Evolutionary conservation across 2,329 filamentous ascomycete genomes (phyloP).

Genomic region (Xylariomycetidae sp.): DNA sequence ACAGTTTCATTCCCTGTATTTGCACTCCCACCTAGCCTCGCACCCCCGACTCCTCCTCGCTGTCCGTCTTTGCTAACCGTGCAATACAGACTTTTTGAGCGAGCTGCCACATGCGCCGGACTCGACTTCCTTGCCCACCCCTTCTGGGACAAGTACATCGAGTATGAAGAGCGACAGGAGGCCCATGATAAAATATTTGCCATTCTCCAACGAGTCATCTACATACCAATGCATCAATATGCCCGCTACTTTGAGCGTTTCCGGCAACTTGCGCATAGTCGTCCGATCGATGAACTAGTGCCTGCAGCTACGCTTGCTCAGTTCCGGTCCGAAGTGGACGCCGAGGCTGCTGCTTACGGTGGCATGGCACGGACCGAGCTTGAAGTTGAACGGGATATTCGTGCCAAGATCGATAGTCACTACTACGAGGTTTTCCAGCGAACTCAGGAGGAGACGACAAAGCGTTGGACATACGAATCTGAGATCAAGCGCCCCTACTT

Average conservation of each 20-base stretch:
- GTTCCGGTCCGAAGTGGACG: slow-evolving; percentile 68
- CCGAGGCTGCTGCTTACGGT: slow-evolving; percentile 52
- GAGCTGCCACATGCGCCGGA: slow-evolving; percentile 77
- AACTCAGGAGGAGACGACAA: slow-evolving; percentile 83
- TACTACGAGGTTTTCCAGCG: slow-evolving; percentile 76
- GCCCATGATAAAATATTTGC: slow-evolving; percentile 79
- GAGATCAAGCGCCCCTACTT: slow-evolving; percentile 96
- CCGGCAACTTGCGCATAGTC: slow-evolving; percentile 67
- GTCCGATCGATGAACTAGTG: slow-evolving; percentile 69
- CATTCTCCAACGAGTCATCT: slow-evolving; percentile 76
- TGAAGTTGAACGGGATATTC: slow-evolving; percentile 79
- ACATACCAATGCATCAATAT: slow-evolving; percentile 94
- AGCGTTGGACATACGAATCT: slow-evolving; percentile 91
- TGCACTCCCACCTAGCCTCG: slow-evolving; percentile 45
- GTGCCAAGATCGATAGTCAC: slow-evolving; percentile 71
- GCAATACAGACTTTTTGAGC: slow-evolving; percentile 80
- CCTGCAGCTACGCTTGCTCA: slow-evolving; percentile 62
- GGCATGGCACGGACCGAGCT: slow-evolving; percentile 59
- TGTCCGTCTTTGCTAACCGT: slow-evolving; percentile 24
- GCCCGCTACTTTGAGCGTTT: slow-evolving; percentile 92
- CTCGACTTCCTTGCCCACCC: slow-evolving; percentile 91
- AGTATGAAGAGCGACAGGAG: slow-evolving; percentile 90
- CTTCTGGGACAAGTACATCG: slow-evolving; percentile 98
- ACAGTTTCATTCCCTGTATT: slow-evolving; percentile 58
- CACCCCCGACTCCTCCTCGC: slow-evolving; percentile 18